Evolutionary conservation across 176 grass and related monocot genomes (phyloP), one percentile per base, ranked within the genome.

Genomic region (Dendrocalamus sinicus): DNA sequence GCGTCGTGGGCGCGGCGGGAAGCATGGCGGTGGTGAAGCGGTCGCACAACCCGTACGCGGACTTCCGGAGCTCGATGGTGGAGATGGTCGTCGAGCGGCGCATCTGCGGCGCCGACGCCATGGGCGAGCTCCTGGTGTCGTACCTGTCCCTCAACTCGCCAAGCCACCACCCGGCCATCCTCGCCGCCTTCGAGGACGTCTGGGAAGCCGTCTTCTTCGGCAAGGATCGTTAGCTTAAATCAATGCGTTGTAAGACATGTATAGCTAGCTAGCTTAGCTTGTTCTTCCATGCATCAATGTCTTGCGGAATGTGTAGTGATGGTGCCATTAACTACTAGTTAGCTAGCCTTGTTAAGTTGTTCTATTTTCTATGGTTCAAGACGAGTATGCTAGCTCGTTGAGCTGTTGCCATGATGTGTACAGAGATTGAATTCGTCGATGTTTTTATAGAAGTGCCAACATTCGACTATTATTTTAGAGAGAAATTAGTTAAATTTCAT

Each of bases 11-110:
- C 0, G 62, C 64, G 1, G 35, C 41, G 47, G 51, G 40, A 0
- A 74, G 86, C 70, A 52, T 69, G 22, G 91, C 94, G 9, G 87
- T 97, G 48, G 94, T 94, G 51, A 97, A 92, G 79, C 79, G 59
- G 11, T 94, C 94, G 41, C 75, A 78, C 58, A 72, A 97, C 59
- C 94, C 94, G 17, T 97, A 94, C 79, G 82, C 67, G 16, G 92
- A 97, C 64, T 97, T 97, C 89, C 86, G 85, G 88, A 90, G 87
- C 57, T 97, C 94, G 39, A 97, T 97, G 94, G 91, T 67, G 73
- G 94, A 97, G 82, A 97, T 97, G 94, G 82, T 97, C 17, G 60
- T 80, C 45, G 89, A 87, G 78, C 72, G 51, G 70, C 61, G 73
- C 48, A 47, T 92, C 82, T 66, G 80, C 20, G 52, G 71, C 70